phyloP scores from a whole-genome alignment of 371 early-diverging fungal species.

The Rozella allomycis region DNA sequence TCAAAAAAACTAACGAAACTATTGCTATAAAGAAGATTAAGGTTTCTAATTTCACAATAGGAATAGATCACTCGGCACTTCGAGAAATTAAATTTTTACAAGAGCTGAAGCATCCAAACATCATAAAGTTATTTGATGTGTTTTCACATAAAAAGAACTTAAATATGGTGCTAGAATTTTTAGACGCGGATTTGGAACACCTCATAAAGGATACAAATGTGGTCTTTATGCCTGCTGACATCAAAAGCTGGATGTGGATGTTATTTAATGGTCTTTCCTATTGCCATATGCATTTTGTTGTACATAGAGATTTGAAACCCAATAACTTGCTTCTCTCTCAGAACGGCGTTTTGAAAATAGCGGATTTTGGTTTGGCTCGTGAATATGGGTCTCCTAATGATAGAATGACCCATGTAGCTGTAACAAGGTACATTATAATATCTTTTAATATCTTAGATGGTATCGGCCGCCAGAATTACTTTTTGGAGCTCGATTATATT shows the following conservation, averaged over 20 bases:
- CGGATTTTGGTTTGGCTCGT: constrained; percentile 97
- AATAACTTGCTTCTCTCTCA: constrained; percentile 89
- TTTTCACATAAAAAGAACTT: constrained; percentile 77
- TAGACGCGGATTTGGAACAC: constrained; percentile 88
- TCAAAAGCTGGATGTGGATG: constrained; percentile 98
- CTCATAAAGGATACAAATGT: constrained; percentile 86
- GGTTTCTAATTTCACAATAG: constrained; percentile 48
- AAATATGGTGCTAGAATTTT: constrained; percentile 85
- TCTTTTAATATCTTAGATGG: constrained; percentile 41
- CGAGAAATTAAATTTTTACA: constrained; percentile 92
- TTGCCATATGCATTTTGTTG: constrained; percentile 74
- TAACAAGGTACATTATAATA: constrained; percentile 46
- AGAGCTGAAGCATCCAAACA: constrained; percentile 73
- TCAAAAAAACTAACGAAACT: constrained; percentile 20
- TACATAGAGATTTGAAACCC: constrained; percentile 99
- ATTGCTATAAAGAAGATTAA: constrained; percentile 94
- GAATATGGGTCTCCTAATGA: constrained; percentile 59
- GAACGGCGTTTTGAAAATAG: constrained; percentile 85
- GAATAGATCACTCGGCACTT: constrained; percentile 82
- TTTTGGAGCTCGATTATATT: constrained; percentile 76
- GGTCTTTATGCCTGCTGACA: constrained; percentile 86
- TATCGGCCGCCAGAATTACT: constrained; percentile 98
- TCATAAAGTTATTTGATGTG: constrained; percentile 78
- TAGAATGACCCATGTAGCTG: constrained; percentile 78
- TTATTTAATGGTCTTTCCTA: constrained; percentile 78